Evolutionary conservation across 345 rosid species (phyloP).

Genomic region (Hypericum androsaemum): DNA sequence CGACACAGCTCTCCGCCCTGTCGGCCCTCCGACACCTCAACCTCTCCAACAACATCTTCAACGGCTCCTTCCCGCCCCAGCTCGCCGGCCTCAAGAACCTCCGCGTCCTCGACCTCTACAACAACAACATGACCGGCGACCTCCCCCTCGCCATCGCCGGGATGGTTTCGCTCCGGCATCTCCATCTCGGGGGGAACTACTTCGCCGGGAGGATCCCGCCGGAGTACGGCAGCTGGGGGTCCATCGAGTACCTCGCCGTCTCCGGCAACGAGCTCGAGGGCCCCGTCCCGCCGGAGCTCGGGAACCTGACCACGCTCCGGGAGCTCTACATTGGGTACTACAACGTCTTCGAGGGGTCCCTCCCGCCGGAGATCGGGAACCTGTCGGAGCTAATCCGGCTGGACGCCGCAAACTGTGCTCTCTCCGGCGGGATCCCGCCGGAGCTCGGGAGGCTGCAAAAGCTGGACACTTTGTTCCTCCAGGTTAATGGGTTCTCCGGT

Average conservation of each 20-base stretch:
- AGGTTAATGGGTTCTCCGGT: conserved; percentile 66
- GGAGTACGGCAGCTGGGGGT: conserved; percentile 61
- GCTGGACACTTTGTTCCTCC: conserved; percentile 74
- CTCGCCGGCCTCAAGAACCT: conserved; percentile 48
- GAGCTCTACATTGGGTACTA: conserved; percentile 79
- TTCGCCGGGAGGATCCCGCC: conserved; percentile 65
- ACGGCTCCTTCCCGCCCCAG: conserved; percentile 52
- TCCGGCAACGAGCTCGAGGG: conserved; percentile 78
- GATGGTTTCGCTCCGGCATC: conserved; percentile 54
- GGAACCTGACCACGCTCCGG: conserved; percentile 48
- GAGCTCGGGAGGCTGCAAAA: conserved; percentile 59
- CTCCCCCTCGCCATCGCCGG: conserved; percentile 58
- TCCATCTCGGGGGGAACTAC: conserved; percentile 85
- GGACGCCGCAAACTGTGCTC: conserved; percentile 61
- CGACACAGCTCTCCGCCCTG: conserved; percentile 45
- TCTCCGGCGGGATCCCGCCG: conserved; percentile 55
- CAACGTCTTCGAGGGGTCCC: conserved; percentile 48
- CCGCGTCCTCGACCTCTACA: conserved; percentile 78
- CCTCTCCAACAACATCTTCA: conserved; percentile 75
- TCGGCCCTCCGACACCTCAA: conserved; percentile 52
- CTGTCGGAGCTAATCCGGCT: conserved; percentile 48
- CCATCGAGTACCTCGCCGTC: conserved; percentile 58
- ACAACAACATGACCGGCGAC: conserved; percentile 77
- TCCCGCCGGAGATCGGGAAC: conserved; percentile 79
- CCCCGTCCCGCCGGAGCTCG: conserved; percentile 62